phyloP scores from a whole-genome alignment of 106 monocot species.

The Xerophyta viscosa region DNA sequence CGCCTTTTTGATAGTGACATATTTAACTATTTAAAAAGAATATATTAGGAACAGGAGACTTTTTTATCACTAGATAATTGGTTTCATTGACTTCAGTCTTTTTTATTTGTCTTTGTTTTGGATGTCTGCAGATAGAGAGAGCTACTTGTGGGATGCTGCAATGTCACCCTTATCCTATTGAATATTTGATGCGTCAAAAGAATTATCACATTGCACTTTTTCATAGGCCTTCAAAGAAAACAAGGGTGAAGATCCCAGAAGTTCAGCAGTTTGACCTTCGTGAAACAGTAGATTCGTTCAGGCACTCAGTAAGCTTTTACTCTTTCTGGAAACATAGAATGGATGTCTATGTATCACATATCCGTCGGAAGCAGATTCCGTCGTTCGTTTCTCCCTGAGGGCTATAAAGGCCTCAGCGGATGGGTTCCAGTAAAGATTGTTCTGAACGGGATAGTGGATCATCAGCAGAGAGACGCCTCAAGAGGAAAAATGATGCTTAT shows the following conservation, averaged over 20 bases:
- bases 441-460: neutral
- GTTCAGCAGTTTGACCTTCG: constrained; percentile 81
- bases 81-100: neutral
- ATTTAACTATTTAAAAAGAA: too few species aligned
- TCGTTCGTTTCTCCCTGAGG: constrained; percentile 84
- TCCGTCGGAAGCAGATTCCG: constrained; percentile 62
- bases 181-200: constrained; percentile 61
- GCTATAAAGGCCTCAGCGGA: constrained; percentile 36
- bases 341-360: constrained; percentile 80
- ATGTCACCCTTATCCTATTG: constrained; percentile 79
- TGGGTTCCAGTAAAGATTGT: constrained; percentile 16
- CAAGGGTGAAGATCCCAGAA: constrained; percentile 43
- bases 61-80: too few species aligned
- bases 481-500: constrained; percentile 26
- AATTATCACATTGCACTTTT: constrained; percentile 46
- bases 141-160: constrained; percentile 79
- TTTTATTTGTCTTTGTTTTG: neutral
- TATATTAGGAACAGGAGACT: too few species aligned
- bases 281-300: constrained; percentile 75
- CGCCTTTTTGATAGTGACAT: too few species aligned
- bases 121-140: constrained; percentile 76
- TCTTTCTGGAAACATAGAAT: constrained; percentile 65
- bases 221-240: constrained; percentile 87
- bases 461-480: constrained; percentile 20
- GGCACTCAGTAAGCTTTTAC: constrained; percentile 34